A percentile compares a stretch with the other conserved stretches of the same genome.
These are phyloP conservation scores for Pleodorina starrii DNA, from an alignment of 139 green algal genomes.

Conservation along the genomic window DNA sequence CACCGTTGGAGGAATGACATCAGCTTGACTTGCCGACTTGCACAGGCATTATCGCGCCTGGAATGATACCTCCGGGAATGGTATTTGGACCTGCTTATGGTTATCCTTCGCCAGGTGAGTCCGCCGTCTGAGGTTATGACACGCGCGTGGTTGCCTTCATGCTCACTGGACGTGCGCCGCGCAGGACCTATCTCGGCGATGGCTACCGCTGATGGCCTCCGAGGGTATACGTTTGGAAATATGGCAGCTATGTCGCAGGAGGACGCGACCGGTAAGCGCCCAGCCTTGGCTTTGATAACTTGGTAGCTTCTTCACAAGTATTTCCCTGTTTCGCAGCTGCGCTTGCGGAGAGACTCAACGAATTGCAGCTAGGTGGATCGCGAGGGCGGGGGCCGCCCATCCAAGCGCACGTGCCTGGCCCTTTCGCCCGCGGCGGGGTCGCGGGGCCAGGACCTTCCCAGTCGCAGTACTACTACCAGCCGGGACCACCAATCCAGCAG, in stretches of 20 bases:
- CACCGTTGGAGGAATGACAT: not conserved
- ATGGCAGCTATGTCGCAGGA: slow-evolving; percentile 19
- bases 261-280: slow-evolving; percentile 28
- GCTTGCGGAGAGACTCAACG: slow-evolving; percentile 30
- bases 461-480: slow-evolving; percentile 23
- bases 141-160: not conserved
- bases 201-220: not conserved
- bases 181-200: slow-evolving; percentile 30
- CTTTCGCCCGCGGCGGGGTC: not conserved
- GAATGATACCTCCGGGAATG: slow-evolving; percentile 30
- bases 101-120: slow-evolving; percentile 38
- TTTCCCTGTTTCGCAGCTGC: slow-evolving; percentile 22
- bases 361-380: slow-evolving; percentile 33
- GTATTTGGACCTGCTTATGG: slow-evolving; percentile 31
- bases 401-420: not conserved
- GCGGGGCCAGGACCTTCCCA: slow-evolving; percentile 17
- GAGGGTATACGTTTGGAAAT: slow-evolving; percentile 27
- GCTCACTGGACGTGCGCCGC: no score
- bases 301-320: not conserved
- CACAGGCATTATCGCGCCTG: slow-evolving; percentile 42
- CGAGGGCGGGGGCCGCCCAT: not conserved
- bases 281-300: no score
- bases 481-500: slow-evolving; percentile 12
- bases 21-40: not conserved
- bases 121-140: not conserved